These are phyloP conservation scores for Thuidium tamariscinum DNA, from an alignment of 225 moss, liverwort and hornwort genomes.

Conservation along the genomic window DNA sequence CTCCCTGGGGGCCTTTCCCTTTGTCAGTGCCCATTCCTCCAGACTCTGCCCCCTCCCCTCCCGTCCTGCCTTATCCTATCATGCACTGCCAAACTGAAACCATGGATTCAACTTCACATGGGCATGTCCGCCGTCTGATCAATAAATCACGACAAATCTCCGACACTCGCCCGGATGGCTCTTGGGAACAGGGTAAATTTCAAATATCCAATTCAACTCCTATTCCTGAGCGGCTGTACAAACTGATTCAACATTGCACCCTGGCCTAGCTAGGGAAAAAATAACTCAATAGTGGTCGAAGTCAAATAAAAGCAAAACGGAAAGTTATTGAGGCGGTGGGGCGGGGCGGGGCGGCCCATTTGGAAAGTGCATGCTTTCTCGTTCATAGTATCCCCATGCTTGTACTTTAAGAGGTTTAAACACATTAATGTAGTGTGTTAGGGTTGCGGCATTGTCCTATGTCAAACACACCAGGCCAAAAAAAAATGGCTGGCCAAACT, in stretches of 20 bases:
- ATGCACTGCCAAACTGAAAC: not conserved
- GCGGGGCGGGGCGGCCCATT: rapidly evolving
- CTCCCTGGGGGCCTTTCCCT: not conserved
- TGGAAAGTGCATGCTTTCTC: no score
- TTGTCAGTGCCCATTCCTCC: not conserved
- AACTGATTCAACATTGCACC: no score
- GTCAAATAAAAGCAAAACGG: not conserved
- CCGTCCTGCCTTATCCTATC: not conserved
- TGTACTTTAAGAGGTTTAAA: no score
- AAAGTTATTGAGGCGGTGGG: not conserved
- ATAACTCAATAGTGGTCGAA: no score
- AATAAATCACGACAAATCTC: not conserved
- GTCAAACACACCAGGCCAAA: no score
- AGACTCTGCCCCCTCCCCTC: not conserved
- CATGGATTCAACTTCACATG: not conserved
- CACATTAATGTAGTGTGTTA: no score
- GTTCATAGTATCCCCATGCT: no score
- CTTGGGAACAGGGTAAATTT: not conserved
- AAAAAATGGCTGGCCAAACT: no score
- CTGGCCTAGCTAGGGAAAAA: no score
- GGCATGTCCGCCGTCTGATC: not conserved
- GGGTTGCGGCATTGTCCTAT: no score
- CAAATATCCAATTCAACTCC: no score
- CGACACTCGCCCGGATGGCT: not conserved
- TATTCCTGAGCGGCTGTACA: no score